A percentile compares a stretch with the other conserved stretches of the same genome.
Evolutionary conservation across 1,139 yeast genomes (phyloP).

Genomic region (Candida sanyaensis): DNA sequence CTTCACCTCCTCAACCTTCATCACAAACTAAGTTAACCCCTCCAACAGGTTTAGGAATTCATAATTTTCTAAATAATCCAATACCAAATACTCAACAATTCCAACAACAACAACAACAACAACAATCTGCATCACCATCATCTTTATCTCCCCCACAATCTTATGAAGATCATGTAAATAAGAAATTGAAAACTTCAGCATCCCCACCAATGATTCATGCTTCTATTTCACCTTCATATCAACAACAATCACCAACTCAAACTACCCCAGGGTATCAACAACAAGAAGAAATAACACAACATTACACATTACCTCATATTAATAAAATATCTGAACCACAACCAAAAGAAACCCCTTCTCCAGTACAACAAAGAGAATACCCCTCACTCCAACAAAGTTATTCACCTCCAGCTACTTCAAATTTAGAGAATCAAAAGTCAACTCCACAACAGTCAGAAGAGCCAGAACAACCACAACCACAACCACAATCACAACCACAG

Average conservation of each 20-base stretch:
- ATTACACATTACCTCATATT: slow-evolving; percentile 2
- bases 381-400: background rate
- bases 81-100: background rate
- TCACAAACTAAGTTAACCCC: slow-evolving; percentile 4
- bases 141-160: slow-evolving; percentile 4
- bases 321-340: background rate
- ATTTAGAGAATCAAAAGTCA: background rate
- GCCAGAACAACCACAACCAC: too few relatives aligned
- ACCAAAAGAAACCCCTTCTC: background rate
- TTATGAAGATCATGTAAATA: slow-evolving; percentile 1
- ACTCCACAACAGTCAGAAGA: background rate
- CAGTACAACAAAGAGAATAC: background rate
- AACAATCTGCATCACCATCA: slow-evolving; percentile 2
- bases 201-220: slow-evolving; percentile 1
- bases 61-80: slow-evolving; percentile 8
- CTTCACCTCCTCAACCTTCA: background rate
- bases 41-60: slow-evolving; percentile 7
- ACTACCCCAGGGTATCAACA: background rate
- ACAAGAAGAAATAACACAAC: background rate
- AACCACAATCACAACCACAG: slow-evolving; percentile 1
- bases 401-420: slow-evolving; percentile 1
- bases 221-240: background rate
- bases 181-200: slow-evolving; percentile 1
- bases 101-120: slow-evolving; percentile 1
- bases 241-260: background rate